Evolutionary conservation across 306 rosid species (phyloP), one percentile per base, ranked within the genome.

Genomic region (Argentina anserina): DNA sequence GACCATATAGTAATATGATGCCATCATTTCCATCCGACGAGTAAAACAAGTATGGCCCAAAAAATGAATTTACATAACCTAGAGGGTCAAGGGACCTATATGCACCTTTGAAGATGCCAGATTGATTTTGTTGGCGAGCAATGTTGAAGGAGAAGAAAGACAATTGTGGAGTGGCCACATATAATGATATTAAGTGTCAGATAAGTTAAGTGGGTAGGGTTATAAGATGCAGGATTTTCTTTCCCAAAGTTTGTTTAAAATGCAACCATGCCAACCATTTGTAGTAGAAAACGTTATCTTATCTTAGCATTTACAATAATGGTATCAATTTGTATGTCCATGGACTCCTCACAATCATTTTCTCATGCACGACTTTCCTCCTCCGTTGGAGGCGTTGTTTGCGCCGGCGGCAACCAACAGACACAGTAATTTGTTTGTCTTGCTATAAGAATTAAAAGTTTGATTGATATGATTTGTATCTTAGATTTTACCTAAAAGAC

Each of bases 181-280:
- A 34, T 37, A 47, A 17, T 13, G 18, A 43, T 43, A 41, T 43
- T 43, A 71, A 75, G 59, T 68, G 80, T 59, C 36, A 21, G 62
- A 65, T 70, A 56, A 20, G 74, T 82, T 72, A 72, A 72, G 70
- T 67, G 72, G 77, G 69, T 4, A 37, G 66, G 47, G 9, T 49
- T 50, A 37, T 69, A 53, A 53, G 21, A 53, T 53, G 83, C 76
- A 76, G 71, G 67, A 63, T 36, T 56, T 63, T 20, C 0, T 45
- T 47, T 50, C 60, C 59, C 59, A 5, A 33, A 56, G 42, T 11
- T 39, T 29, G 53, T 58, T 82, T 42, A 49, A 49, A 49, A 49
- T 49, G 56, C 9, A 20, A 49, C 77, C 84, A 75, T 75, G 77
- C 80, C 74, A 80, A 43, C 78, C 81, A 78, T 58, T 67, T 1